Base-by-base conservation (phyloP, 2,329 filamentous ascomycete species). In the Orbilia brochopaga region DNA sequence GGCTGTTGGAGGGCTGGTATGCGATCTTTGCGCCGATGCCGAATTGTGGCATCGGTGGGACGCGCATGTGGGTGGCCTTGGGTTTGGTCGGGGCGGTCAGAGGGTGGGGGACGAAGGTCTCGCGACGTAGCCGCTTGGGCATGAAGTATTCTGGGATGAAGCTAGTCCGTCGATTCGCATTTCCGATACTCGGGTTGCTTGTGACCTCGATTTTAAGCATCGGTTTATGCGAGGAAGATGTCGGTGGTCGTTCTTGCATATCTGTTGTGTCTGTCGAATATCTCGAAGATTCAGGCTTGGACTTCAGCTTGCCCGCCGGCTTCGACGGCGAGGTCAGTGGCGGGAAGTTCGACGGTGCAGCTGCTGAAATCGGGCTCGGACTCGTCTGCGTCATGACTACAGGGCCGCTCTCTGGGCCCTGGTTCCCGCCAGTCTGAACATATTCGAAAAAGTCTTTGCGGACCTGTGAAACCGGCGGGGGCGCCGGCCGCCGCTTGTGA, bases 201-300 rank as follows among this genome's bases (percentile, higher is more conserved):
- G 67, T 72, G 42, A 72, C 67, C 15, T 72, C 60, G 56, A 72
- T 65, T n/a, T 61, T 55, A n/a, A 72, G 37, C 1, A 57, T 21
- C 6, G 50, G 67, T 15, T 65, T 32, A 6, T 24, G 2, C n/a
- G 44, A 23, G 5, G 44, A 48, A 5, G 44, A 48, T 21, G 37
- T 42, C 44, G 8, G 44, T 11, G 37, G 37, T 4, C 2, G 44
- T 17, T 23, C 17, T 15, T 23, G n/a, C 7, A 48, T 23, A n/a
- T n/a, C n/a, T n/a, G n/a, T n/a, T n/a, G n/a, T 48, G n/a, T 48
- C 15, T 11, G 15, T 48, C 6, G 44, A 21, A 21, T 23, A 10
- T 48, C 44, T 15, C n/a, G 44, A 21, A 21, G 17, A 44, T n/a
- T 5, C 17, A 11, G 44, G 19, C 17, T 48, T 48, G 44, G 21